Conservation (phyloP, 495 filamentous ascomycete genomes). For the Annulohypoxylon maeteangense region DNA sequence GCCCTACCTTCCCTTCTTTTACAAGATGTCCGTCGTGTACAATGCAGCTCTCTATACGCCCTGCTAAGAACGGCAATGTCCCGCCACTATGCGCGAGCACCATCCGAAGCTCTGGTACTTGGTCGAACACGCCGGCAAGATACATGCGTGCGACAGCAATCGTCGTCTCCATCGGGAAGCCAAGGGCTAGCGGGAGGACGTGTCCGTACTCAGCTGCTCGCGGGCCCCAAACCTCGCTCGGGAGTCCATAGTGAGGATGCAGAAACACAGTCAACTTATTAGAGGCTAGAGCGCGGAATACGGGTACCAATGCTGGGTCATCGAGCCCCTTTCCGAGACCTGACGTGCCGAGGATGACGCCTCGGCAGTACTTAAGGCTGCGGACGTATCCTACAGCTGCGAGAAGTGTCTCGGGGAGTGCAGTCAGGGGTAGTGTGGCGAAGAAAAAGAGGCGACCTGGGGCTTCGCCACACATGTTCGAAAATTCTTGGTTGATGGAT, state of each 20-base stretch:
- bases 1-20: constrained; percentile 57
- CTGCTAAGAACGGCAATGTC: constrained; percentile 88
- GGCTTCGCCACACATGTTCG: constrained; percentile 69
- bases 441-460: constrained; percentile 78
- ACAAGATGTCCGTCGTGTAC: constrained; percentile 79
- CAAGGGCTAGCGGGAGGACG: constrained; percentile 85
- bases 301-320: constrained; percentile 73
- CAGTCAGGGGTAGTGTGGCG: constrained; percentile 81
- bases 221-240: constrained; percentile 78
- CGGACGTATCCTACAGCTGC: constrained; percentile 71
- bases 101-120: constrained; percentile 73
- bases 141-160: constrained; percentile 91
- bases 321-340: constrained; percentile 86
- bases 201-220: constrained; percentile 79
- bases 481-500: constrained; percentile 80
- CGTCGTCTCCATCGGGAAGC: constrained; percentile 94
- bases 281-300: constrained; percentile 75
- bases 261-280: constrained; percentile 77
- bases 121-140: constrained; percentile 84
- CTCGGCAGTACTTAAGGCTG: constrained; percentile 73
- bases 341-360: constrained; percentile 87
- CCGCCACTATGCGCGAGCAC: constrained; percentile 90
- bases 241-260: constrained; percentile 94
- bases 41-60: constrained; percentile 88
- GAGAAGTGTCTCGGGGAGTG: constrained; percentile 67